Base-by-base conservation (phyloP, 2,329 filamentous ascomycete species). In the Hyphodiscus sp. region DNA sequence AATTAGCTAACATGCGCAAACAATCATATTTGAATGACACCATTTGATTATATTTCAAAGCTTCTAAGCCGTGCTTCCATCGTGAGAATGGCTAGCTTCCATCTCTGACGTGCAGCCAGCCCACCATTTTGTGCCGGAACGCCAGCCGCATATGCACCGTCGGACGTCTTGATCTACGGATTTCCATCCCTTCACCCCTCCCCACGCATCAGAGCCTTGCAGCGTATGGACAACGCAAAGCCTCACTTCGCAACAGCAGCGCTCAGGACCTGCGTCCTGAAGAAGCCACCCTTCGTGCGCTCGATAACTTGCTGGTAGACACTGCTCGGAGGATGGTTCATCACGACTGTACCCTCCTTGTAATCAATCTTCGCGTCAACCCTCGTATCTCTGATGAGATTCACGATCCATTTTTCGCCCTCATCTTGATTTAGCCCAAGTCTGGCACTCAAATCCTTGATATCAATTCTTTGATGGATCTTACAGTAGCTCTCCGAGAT, bases 401-500 rank as follows among this genome's bases (percentile, higher is more conserved):
- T 99, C 66, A 99, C 94, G 68, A 99, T 99, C 94, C 94, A 99
- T 80, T 99, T 99, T 83, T 99, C 94, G 67, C 94, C 94, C 68
- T 97, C 94, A 69, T 95, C 90, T 66, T 91, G 86, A 70, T 87
- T 90, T 61, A 99, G 80, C 61, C 92, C 94, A 56, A 99, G 84
- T 70, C 94, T 89, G 60, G 85, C 87, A 61, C 91, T 96, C 55
- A 99, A 82, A 66, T 97, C 94, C 81, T 91, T 91, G 72, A 99
- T 97, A 72, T 97, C 92, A 70, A 99, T 99, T 65, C 92, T 83
- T 70, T 95, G 91, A 74, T 97, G 95, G 71, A 99, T 99, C 83
- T 97, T 97, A 89, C 94, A 99, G 81, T 99, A 99, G 72, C 85
- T 91, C 79, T 99, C 94, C 51, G 92, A 97, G 71, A 99, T 97